Base-by-base conservation (phyloP, 2,329 filamentous ascomycete species). In the Phialophora chinensis region DNA sequence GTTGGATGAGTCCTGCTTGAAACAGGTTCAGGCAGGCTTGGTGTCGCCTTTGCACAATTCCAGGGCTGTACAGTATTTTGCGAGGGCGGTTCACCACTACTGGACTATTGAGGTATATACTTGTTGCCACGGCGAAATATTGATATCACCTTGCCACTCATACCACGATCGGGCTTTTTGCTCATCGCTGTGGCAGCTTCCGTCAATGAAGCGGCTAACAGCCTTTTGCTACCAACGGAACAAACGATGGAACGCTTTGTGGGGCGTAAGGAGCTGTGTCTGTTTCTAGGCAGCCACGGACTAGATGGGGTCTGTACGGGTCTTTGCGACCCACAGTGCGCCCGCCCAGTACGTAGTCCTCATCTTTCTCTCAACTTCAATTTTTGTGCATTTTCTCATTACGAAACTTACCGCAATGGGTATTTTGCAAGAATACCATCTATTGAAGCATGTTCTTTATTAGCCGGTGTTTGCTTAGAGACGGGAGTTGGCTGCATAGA, bases 1-100 rank as follows among this genome's bases (percentile, higher is more conserved):
- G 74, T 81, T 66, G 78, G 80, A 3, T 69, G 61, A 69, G 49
- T 14, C 25, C 17, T 4, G 23, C 29, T 14, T 27, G 33, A 33
- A 52, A 25, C 8, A 17, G 17, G 44, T n/a, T 53, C 6, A n/a
- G 5, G 8, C 33, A 47, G 54, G 54, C 14, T 29, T 53, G 35
- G 44, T 31, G 14, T 53, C 29, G 8, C 23, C 27, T 29, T 27
- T 10, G 20, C 49, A 25, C 49, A 23, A 29, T 23, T 52, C 25
- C 8, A 23, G 25, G 23, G 49, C 25, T 52, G 49, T 52, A 52
- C 23, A 52, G 23, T 52, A 52, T 52, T 11, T 29, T 14, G 25
- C 12, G 20, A 12, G 8, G 10, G 38, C 38, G 38, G 6, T 44
- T 44, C 38, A 44, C 5, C 14, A 44, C 38, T n/a, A 44, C 17